These are phyloP conservation scores for Serendipita vermifera DNA, from an alignment of 768 basidiomycete genomes.

Conservation along the genomic window DNA sequence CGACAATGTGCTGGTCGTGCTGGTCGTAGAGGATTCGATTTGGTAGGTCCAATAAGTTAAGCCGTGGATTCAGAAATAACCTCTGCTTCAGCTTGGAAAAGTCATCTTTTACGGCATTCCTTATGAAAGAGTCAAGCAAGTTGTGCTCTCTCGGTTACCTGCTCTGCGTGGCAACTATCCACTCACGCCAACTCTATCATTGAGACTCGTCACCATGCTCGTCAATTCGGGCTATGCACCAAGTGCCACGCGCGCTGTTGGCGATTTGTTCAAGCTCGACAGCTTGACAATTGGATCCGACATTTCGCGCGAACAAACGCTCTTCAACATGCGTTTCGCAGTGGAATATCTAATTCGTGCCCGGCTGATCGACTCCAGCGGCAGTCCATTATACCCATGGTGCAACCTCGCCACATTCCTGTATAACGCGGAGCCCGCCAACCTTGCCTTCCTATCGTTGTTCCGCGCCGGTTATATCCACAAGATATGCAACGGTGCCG, in stretches of 20 bases:
- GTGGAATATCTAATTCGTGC: constrained; percentile 56
- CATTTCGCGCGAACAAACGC: constrained; percentile 40
- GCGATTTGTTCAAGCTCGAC: constrained; percentile 42
- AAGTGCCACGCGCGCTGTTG: constrained; percentile 36
- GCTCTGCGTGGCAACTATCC: constrained; percentile 53
- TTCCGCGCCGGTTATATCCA: constrained; percentile 48
- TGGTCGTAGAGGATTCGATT: constrained; percentile 57
- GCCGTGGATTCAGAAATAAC: background rate
- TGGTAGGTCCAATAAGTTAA: constrained; percentile 16
- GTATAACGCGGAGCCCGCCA: constrained; percentile 52
- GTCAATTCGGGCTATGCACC: constrained; percentile 43
- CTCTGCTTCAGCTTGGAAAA: constrained; percentile 35
- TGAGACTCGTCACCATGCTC: constrained; percentile 53
- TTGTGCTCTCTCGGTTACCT: constrained; percentile 51
- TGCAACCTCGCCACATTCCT: constrained; percentile 30
- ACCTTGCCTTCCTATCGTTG: constrained; percentile 49
- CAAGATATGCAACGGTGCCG: constrained; percentile 34
- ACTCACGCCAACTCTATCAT: constrained; percentile 47
- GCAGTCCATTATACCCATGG: constrained; percentile 46
- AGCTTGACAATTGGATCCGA: constrained; percentile 45
- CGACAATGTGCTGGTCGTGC: constrained; percentile 65
- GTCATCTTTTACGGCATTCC: constrained; percentile 61
- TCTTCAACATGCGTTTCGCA: constrained; percentile 55
- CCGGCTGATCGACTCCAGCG: constrained; percentile 38
- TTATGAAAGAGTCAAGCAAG: constrained; percentile 47